Evolutionary conservation across 768 basidiomycete genomes (phyloP), one percentile per base, ranked within the genome.

Genomic region (Boletus barrowsii): DNA sequence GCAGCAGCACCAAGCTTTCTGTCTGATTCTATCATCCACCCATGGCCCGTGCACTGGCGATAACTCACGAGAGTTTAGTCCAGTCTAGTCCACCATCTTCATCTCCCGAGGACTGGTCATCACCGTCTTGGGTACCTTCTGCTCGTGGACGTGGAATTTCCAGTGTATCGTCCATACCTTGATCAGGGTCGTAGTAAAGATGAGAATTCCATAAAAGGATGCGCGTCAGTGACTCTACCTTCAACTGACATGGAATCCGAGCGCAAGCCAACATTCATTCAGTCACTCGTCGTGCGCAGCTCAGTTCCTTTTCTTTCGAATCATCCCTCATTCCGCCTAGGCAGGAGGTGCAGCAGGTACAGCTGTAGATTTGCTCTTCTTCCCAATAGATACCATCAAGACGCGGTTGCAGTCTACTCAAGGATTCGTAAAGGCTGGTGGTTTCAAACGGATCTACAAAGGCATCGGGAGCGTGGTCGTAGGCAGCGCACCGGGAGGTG

Each of bases 351-450:
- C 87, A n/a, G 93, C 97, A 32, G 96, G 96, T 26, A 88, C 92
- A 9, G 80, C 93, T 3, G 96, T 98, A 17, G 96, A 99, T 73
- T 80, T 98, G 42, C 80, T 97, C 20, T 95, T 99, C 76, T 99
- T 93, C 70, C 96, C 96, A 2, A 84, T 99, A 53, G 96, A 99
- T 74, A 97, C 96, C 1, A 73, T 98, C 68, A 99, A 99, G 74
- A 98, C 97, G 37, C 87, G 96, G 45, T 79, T 97, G 33, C 96
- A 99, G 64, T 88, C 93, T 7, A 69, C 84, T 3, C 86, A 90
- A 64, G 97, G 96, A 17, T 98, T 99, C 69, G 68, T 82, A 42
- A 74, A 76, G 29, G 86, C 93, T 3, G 96, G 96, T 15, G 97
- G 94, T 0, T 90, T 98, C 70, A 82, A 73, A 47, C 94, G 93